Base-by-base conservation (phyloP, 2,329 filamentous ascomycete species). In the Delphinella strobiligena region DNA sequence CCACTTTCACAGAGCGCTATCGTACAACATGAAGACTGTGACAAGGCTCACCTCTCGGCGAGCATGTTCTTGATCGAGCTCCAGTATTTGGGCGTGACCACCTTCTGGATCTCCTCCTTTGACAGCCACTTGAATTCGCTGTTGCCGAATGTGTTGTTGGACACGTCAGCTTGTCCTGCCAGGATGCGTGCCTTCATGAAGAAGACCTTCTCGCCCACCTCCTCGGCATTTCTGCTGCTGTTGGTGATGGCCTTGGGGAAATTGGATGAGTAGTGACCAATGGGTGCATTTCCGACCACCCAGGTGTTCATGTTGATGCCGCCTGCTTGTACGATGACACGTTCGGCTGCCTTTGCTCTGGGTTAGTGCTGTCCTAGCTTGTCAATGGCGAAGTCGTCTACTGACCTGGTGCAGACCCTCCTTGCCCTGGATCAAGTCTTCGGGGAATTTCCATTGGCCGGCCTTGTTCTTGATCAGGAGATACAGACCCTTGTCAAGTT, bases 231-330 rank as follows among this genome's bases (percentile, higher is more conserved):
- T 31, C 53, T 46, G 9, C 45, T 43, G n/a, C 49, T 48, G 34
- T 54, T 47, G 42, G 42, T 47, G 47, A 52, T 42, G 46, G 56
- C 53, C 30, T 47, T 46, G 49, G 50, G 71, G 70, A 68, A 71
- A 46, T 75, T 65, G 45, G 66, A 66, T 49, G 83, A 69, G 54
- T 82, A 65, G 63, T 95, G 82, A 18, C 88, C 89, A 43, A 95
- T 74, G 9, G 91, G 91, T 43, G 82, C 82, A 52, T 87, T 87
- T 45, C 87, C 89, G 37, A 98, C 83, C 51, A 96, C 76, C 88
- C 91, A 98, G 40, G 87, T 95, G 68, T 96, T 96, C 88, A 98
- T 96, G 71, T 98, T 93, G 45, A 83, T 66, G 43, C 91, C 91
- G 8, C 81, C 87, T 3, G 85, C 70, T 52, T 84, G 72, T 38